Evolutionary conservation across 2,329 filamentous ascomycete genomes (phyloP).

Genomic region (Cladosporium sphaerospermum): DNA sequence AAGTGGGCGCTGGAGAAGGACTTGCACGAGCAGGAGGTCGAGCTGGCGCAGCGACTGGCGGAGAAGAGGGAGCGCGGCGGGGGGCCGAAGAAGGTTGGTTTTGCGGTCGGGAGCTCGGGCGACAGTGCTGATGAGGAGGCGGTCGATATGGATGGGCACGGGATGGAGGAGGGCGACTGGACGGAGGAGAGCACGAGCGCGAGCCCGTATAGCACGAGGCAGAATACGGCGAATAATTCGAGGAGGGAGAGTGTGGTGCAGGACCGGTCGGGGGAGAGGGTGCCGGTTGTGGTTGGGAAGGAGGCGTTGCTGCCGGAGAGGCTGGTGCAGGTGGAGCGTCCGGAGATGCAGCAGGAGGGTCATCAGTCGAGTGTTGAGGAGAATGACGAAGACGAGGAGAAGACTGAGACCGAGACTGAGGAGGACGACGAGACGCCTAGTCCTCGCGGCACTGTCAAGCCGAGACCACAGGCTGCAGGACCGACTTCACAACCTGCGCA

Average conservation of each 20-base stretch:
- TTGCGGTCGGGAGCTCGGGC: conserved; percentile 26
- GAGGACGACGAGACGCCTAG: conserved; percentile 5
- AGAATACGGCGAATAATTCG: conserved; percentile 33
- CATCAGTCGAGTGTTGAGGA: background rate
- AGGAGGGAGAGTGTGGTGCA: conserved; percentile 23
- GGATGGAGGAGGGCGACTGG: conserved; percentile 30
- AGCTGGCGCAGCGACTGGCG: conserved; percentile 16
- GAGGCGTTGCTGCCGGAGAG: background rate
- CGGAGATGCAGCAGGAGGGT: background rate
- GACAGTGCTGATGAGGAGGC: conserved; percentile 24
- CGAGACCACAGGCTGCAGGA: background rate
- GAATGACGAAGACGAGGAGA: conserved; percentile 1
- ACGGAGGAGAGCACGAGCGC: conserved; percentile 32
- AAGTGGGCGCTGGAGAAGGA: conserved; percentile 21
- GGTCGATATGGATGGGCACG: conserved; percentile 24
- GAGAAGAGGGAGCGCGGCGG: conserved; percentile 12
- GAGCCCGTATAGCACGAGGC: conserved; percentile 31
- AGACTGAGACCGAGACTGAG: conserved; percentile 1
- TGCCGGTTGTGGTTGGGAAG: background rate
- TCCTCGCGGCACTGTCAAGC: conserved; percentile 2
- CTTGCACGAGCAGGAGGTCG: conserved; percentile 24
- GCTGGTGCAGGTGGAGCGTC: background rate
- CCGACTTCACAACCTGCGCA: background rate
- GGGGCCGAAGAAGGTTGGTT: conserved; percentile 26
- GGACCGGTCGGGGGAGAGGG: conserved; percentile 18